Evolutionary conservation across 768 basidiomycete species (phyloP).

Genomic region (Amanita molliuscula): DNA sequence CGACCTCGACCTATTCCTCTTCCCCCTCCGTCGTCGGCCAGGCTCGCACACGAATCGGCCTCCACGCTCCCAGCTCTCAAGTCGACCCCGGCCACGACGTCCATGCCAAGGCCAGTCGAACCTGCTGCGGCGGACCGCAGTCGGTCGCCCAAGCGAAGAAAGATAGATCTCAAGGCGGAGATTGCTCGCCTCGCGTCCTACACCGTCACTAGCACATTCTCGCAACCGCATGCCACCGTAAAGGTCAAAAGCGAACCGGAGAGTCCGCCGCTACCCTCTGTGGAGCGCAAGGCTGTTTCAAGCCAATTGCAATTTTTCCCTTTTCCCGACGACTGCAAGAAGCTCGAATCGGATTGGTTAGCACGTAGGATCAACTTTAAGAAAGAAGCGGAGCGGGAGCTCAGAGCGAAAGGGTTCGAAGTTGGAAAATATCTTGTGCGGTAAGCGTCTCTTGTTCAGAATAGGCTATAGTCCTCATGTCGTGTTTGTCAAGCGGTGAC

Average conservation of each 20-base stretch:
- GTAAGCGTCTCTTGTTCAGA: not conserved
- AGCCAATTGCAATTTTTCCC: not conserved
- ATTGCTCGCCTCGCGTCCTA: not conserved
- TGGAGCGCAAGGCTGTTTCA: not conserved
- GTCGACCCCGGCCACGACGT: not conserved
- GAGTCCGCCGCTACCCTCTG: not conserved
- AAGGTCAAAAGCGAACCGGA: not conserved
- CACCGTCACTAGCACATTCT: not conserved
- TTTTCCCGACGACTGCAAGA: constrained; percentile 3
- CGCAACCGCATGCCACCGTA: not conserved
- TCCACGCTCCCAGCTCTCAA: not conserved
- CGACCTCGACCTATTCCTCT: not conserved
- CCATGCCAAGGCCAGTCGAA: not conserved
- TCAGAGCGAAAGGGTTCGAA: not conserved
- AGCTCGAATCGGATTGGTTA: not conserved
- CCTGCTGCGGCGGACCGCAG: not conserved
- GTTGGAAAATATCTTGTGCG: not conserved
- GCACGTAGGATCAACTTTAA: not conserved
- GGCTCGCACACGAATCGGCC: not conserved
- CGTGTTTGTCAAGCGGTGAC: not conserved
- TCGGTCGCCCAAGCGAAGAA: constrained; percentile 1
- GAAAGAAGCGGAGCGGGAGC: not conserved
- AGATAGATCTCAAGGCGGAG: not conserved
- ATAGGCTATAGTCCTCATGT: not conserved
- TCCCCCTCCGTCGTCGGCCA: not conserved